Base-by-base conservation (phyloP, 2,329 filamentous ascomycete species). In the Penicillium sp. region DNA sequence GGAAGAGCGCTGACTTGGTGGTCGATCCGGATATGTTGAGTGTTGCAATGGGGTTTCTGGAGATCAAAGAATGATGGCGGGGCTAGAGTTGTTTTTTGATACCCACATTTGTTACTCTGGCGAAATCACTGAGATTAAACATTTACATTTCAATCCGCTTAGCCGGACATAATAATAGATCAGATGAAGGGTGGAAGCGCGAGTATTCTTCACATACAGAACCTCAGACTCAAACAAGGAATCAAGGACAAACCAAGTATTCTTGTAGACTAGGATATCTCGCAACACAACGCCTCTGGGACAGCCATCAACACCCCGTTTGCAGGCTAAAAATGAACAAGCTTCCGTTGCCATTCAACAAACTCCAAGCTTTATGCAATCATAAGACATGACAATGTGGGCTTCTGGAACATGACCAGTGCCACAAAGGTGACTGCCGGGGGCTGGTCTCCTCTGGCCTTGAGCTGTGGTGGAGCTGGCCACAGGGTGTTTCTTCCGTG, bases 351-450 rank as follows among this genome's bases (percentile, higher is more conserved):
- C 59, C 59, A 71, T 66, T 67, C 64, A 69, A 67, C 59, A 64
- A 72, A 74, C 70, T 70, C 70, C 71, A 62, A 60, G 58, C 60
- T 64, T 58, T 65, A 74, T 74, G 71, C 71, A 72, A 68, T 74
- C 71, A 57, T 73, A 67, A 73, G 55, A 69, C 66, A 62, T 71
- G 60, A 69, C 61, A 58, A 44, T 57, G 54, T 61, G 52, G 45
- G 54, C 49, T 35, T 44, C 39, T 47, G 44, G 31, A 43, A 31
- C 27, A n/a, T 21, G 16, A 24, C 35, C 19, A 51, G 47, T 35
- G 45, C 33, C 26, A 29, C 42, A 35, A 42, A 55, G 37, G 37
- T 27, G 53, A 27, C 37, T n/a, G 37, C 49, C 22, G 6, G 37
- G 21, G 31, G 31, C 27, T 43, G 11, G 39, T 22, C 21, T 52